These are phyloP conservation scores for Phialophora macrospora DNA, from an alignment of 2,329 filamentous ascomycete genomes.

Conservation along the genomic window DNA sequence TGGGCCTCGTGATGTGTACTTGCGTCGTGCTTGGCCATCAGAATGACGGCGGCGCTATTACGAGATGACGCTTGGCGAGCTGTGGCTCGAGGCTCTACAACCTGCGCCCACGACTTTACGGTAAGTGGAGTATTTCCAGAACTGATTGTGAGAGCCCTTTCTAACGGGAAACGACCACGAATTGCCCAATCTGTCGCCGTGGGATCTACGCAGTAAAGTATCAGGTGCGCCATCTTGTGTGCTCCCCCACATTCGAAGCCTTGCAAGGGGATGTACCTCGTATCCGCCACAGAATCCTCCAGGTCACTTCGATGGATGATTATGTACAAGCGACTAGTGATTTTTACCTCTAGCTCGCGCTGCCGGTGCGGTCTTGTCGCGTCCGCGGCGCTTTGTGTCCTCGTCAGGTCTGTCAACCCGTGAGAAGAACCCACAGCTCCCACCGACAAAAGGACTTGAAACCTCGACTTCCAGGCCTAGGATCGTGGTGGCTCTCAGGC, in stretches of 20 bases:
- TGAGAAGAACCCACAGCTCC: neutral
- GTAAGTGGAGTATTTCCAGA: neutral
- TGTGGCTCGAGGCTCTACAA: neutral
- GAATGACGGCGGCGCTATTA: neutral
- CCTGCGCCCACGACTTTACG: neutral
- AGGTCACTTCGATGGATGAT: neutral
- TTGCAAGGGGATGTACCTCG: neutral
- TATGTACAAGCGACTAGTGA: neutral
- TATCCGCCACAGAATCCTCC: neutral
- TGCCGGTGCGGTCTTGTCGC: neutral
- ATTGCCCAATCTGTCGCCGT: conserved; percentile 3
- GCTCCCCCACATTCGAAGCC: neutral
- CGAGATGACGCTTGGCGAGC: neutral
- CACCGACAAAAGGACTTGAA: neutral
- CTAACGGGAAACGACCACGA: neutral
- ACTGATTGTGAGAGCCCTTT: neutral
- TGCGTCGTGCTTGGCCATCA: neutral
- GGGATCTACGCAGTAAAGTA: neutral
- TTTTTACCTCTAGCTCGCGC: neutral
- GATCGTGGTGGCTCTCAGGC: neutral
- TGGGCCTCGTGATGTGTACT: neutral
- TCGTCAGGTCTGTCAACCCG: neutral
- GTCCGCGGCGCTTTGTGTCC: neutral
- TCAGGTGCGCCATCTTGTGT: neutral
- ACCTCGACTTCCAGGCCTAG: neutral